Evolutionary conservation across 371 early-diverging fungal genomes (phyloP).

Genomic region (Mucor lusitanicus): DNA sequence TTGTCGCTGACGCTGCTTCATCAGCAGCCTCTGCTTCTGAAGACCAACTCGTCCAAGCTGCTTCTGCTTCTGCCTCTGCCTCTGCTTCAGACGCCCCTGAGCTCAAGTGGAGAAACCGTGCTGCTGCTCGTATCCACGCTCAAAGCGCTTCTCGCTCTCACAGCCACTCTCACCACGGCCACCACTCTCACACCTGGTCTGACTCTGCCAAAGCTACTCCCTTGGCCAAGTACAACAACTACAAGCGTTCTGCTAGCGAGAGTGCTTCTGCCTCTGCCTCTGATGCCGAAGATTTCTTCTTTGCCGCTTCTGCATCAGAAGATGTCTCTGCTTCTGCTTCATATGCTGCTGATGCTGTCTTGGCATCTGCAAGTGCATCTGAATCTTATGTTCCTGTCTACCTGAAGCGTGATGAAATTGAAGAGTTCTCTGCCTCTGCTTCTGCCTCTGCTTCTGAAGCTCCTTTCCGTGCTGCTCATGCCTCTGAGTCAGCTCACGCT

Average conservation of each 20-base stretch:
- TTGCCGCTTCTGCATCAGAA: background rate
- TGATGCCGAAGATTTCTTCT: background rate
- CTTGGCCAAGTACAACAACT: background rate
- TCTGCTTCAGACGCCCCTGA: background rate
- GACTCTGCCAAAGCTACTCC: slow-evolving; percentile 4
- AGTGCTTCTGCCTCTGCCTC: background rate
- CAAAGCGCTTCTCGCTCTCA: background rate
- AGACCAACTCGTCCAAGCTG: background rate
- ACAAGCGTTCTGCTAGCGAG: background rate
- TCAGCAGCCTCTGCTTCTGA: background rate
- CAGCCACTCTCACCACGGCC: background rate
- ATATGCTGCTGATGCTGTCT: background rate
- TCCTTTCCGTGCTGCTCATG: background rate
- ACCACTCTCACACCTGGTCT: background rate
- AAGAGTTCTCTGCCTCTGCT: background rate
- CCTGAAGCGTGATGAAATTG: slow-evolving; percentile 4
- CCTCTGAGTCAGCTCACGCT: too few species aligned
- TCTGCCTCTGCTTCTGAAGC: slow-evolving; percentile 3
- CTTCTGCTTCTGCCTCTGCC: slow-evolving; percentile 3
- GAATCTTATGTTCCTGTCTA: background rate
- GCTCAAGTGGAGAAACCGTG: background rate
- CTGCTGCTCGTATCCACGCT: slow-evolving; percentile 2
- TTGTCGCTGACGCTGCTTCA: background rate
- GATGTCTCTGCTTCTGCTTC: background rate
- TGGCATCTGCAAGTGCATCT: background rate